Conservation (phyloP, 2,329 filamentous ascomycete species). For the Cercospora nicotianae region DNA sequence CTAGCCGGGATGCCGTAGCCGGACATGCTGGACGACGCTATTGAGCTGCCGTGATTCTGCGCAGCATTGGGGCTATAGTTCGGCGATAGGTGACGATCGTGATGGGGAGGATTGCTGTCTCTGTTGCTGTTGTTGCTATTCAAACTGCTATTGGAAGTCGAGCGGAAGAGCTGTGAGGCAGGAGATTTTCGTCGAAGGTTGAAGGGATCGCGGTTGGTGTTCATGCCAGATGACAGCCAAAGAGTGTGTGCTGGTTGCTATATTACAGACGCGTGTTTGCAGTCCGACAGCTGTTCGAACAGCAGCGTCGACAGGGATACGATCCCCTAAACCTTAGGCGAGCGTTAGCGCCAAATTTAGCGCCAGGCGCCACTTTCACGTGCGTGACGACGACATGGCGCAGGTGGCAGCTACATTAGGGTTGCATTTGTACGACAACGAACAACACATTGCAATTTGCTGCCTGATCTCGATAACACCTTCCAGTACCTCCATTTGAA, state of each 20-base stretch:
- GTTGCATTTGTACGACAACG: neutral
- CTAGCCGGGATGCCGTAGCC: slow-evolving; percentile 27
- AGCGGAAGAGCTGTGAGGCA: slow-evolving; percentile 26
- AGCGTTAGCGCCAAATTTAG: neutral
- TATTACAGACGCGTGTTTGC: neutral
- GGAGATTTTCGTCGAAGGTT: slow-evolving; percentile 41
- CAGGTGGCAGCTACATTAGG: neutral
- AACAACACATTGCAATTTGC: neutral
- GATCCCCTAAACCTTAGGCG: neutral
- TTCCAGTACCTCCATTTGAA: no score
- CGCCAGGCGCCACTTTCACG: slow-evolving; percentile 1
- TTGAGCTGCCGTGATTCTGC: neutral
- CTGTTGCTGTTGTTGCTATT: slow-evolving; percentile 18
- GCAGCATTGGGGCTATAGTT: slow-evolving; percentile 6
- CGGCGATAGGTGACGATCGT: slow-evolving; percentile 5
- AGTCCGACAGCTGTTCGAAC: slow-evolving; percentile 4
- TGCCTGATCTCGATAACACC: neutral
- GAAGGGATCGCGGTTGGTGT: slow-evolving; percentile 48
- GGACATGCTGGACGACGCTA: slow-evolving; percentile 23
- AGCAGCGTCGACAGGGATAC: neutral
- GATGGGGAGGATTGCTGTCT: neutral
- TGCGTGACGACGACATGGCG: slow-evolving; percentile 7
- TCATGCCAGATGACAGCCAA: slow-evolving; percentile 37
- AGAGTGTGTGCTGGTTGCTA: neutral
- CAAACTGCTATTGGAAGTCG: slow-evolving; percentile 10